Evolutionary conservation across 2,329 filamentous ascomycete species (phyloP).

Genomic region (Camptophora hylomeconis): DNA sequence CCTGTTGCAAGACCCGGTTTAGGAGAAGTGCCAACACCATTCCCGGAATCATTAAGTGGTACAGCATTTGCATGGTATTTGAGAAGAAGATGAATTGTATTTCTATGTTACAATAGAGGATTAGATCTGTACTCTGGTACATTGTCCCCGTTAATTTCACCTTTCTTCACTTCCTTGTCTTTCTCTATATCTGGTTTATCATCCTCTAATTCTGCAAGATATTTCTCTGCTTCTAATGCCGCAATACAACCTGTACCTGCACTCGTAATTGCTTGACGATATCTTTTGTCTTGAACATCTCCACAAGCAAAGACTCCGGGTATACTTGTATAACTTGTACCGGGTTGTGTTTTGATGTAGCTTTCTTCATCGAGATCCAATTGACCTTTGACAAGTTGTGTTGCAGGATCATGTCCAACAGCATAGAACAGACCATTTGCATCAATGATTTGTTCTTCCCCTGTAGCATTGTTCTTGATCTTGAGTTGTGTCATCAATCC

Average conservation of each 20-base stretch:
- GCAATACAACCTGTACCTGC: constrained; percentile 93
- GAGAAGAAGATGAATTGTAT: constrained; percentile 51
- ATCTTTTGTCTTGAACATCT: constrained; percentile 97
- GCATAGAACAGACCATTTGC: constrained; percentile 95
- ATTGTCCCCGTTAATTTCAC: constrained; percentile 36
- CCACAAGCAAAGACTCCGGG: constrained; percentile 92
- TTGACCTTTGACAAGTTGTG: constrained; percentile 78
- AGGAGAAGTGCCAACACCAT: constrained; percentile 78
- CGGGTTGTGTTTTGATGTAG: constrained; percentile 80
- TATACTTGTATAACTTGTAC: constrained; percentile 75
- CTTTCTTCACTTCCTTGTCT: constrained; percentile 35
- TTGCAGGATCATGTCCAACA: constrained; percentile 91
- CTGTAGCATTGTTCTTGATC: constrained; percentile 65
- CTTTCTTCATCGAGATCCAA: constrained; percentile 78
- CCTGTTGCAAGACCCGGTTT: constrained; percentile 73
- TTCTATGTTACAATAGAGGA: constrained; percentile 42
- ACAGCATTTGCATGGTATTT: constrained; percentile 92
- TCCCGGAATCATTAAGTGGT: constrained; percentile 55
- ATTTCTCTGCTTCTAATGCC: constrained; percentile 91
- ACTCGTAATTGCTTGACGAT: constrained; percentile 94
- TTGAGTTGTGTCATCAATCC: constrained; percentile 81
- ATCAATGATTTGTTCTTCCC: constrained; percentile 67
- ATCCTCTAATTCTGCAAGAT: constrained; percentile 62
- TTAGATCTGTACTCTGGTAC: constrained; percentile 52
- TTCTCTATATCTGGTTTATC: constrained; percentile 30